These are phyloP conservation scores for Candida sojae DNA, from an alignment of 1,139 yeast genomes.

Conservation along the genomic window DNA sequence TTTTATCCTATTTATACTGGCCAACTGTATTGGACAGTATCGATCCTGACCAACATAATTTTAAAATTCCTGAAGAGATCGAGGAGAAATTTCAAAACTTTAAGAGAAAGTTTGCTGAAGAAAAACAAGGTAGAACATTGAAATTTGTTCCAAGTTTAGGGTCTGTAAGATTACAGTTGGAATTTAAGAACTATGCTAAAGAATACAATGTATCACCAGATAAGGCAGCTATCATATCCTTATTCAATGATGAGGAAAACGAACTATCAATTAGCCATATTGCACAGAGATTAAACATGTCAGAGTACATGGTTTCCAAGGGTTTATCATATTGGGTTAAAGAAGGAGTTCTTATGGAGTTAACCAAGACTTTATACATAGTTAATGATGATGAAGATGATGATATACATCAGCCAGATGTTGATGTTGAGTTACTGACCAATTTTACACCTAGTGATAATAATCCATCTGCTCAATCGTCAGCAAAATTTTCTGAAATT, in stretches of 20 bases:
- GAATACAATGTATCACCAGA: slow-evolving; percentile 62
- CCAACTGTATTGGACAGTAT: slow-evolving; percentile 38
- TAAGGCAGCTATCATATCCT: slow-evolving; percentile 63
- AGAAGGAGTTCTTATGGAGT: slow-evolving; percentile 45
- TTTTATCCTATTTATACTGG: slow-evolving; percentile 55
- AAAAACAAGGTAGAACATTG: slow-evolving; percentile 61
- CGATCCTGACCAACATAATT: slow-evolving; percentile 33
- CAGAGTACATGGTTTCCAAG: slow-evolving; percentile 35
- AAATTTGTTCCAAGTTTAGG: slow-evolving; percentile 65
- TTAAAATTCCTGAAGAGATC: slow-evolving; percentile 49
- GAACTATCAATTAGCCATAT: slow-evolving; percentile 29
- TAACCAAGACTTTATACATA: slow-evolving; percentile 28
- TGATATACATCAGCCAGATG: neutral
- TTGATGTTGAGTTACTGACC: neutral
- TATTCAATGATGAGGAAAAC: slow-evolving; percentile 45
- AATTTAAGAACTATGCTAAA: slow-evolving; percentile 42
- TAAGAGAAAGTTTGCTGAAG: slow-evolving; percentile 35
- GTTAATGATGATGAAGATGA: slow-evolving; percentile 19
- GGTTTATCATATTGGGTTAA: slow-evolving; percentile 60
- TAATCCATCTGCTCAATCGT: neutral
- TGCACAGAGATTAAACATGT: slow-evolving; percentile 32
- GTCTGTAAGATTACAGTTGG: slow-evolving; percentile 58
- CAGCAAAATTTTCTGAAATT: slow-evolving; percentile 7
- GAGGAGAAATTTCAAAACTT: slow-evolving; percentile 42
- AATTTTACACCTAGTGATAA: slow-evolving; percentile 3